Evolutionary conservation across 306 rosid genomes (phyloP).

Genomic region (Glycine soja): DNA sequence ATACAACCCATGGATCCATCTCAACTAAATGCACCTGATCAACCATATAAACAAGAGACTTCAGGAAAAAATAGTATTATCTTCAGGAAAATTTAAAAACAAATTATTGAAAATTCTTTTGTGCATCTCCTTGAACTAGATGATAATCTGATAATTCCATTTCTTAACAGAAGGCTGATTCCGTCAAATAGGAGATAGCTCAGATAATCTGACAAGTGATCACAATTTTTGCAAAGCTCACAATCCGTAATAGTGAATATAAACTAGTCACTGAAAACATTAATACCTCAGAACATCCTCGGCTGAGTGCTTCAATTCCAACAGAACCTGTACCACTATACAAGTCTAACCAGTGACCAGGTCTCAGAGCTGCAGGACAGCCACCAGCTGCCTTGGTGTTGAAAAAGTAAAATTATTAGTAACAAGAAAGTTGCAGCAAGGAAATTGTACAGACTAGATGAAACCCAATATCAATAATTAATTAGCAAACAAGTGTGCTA

Average conservation of each 20-base stretch:
- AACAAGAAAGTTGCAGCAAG: neutral
- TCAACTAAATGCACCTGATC: slow-evolving; percentile 94
- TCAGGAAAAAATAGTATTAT: neutral
- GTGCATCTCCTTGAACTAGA: slow-evolving; percentile 23
- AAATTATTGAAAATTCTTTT: slow-evolving; percentile 19
- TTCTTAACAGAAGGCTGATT: slow-evolving; percentile 24
- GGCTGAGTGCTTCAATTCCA: slow-evolving; percentile 95
- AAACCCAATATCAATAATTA: slow-evolving; percentile 11
- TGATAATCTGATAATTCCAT: slow-evolving; percentile 20
- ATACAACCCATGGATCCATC: slow-evolving; percentile 98
- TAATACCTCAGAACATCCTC: slow-evolving; percentile 94
- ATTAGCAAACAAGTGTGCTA: slow-evolving; percentile 19
- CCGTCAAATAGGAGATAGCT: slow-evolving; percentile 23
- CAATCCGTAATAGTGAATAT: slow-evolving; percentile 18
- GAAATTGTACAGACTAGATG: slow-evolving; percentile 10
- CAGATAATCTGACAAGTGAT: slow-evolving; percentile 12
- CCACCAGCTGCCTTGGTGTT: slow-evolving; percentile 88
- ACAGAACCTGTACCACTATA: slow-evolving; percentile 99
- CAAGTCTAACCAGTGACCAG: slow-evolving; percentile 98
- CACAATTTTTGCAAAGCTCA: slow-evolving; percentile 9
- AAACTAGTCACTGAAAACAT: slow-evolving; percentile 40
- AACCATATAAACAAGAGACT: slow-evolving; percentile 36
- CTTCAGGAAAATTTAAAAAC: neutral
- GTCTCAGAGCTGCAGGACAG: slow-evolving; percentile 87
- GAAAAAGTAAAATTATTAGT: slow-evolving; percentile 38